Evolutionary conservation across 148 eudicot genomes (phyloP).

Genomic region (Hydrangea macrophylla): DNA sequence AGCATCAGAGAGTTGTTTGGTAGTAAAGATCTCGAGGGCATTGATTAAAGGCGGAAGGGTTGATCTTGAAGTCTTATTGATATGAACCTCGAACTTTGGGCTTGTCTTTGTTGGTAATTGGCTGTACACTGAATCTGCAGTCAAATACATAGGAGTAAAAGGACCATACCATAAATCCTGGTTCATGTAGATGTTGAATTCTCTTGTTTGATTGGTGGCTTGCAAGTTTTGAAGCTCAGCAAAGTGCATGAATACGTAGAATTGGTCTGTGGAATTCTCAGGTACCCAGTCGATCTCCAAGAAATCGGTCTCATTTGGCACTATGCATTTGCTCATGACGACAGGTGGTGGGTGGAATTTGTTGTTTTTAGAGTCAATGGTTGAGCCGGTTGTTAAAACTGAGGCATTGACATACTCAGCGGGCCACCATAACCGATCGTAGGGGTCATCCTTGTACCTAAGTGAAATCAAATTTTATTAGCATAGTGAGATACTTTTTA

Average conservation of each 20-base stretch:
- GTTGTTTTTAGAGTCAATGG: not conserved
- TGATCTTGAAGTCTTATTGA: constrained; percentile 14
- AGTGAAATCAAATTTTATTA: too few relatives aligned
- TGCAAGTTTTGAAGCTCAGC: constrained; percentile 39
- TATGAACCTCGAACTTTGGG: not conserved
- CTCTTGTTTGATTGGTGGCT: constrained; percentile 21
- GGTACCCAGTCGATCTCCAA: not conserved
- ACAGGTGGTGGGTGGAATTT: constrained; percentile 11
- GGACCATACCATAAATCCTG: not conserved
- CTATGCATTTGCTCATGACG: constrained; percentile 28
- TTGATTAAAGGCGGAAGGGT: constrained; percentile 34
- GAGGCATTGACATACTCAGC: not conserved
- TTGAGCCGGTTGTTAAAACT: not conserved
- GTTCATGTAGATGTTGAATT: constrained; percentile 29
- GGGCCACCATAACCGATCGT: constrained; percentile 40
- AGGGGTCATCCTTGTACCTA: constrained; percentile 39
- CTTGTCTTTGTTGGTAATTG: not conserved
- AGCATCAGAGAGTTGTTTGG: constrained; percentile 7
- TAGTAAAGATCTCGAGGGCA: constrained; percentile 20
- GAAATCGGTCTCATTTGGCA: not conserved
- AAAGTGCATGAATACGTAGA: constrained; percentile 31
- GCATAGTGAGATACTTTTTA: too few relatives aligned
- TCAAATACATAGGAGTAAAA: constrained; percentile 11
- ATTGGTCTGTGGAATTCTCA: not conserved
- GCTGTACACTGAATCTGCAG: constrained; percentile 2